Evolutionary conservation across 345 rosid genomes (phyloP).

Genomic region (Salix udensis): DNA sequence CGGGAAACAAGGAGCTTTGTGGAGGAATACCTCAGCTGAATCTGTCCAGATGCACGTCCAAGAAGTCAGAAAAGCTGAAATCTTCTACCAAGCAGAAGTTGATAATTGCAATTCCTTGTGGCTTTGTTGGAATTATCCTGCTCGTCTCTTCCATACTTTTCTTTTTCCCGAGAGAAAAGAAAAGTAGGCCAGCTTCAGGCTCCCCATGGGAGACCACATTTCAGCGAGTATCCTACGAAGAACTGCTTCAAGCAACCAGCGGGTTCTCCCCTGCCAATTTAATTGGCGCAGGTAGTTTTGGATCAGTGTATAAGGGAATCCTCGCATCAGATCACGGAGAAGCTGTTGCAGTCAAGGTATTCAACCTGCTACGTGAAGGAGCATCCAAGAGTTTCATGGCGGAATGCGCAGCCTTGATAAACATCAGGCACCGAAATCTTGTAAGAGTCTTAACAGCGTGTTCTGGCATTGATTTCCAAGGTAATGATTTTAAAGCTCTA

Average conservation of each 20-base stretch:
- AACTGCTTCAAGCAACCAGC: background rate
- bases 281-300: conserved; percentile 8
- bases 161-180: background rate
- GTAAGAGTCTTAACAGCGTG: background rate
- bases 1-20: conserved; percentile 8
- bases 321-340: background rate
- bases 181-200: background rate
- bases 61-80: background rate
- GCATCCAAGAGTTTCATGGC: conserved; percentile 5
- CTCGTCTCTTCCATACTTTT: background rate
- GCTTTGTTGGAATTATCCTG: background rate
- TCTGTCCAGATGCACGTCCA: conserved; percentile 1
- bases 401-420: background rate
- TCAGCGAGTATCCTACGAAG: background rate
- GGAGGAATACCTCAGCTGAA: conserved; percentile 7
- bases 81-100: background rate
- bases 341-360: conserved; percentile 2
- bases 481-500: conserved; percentile 4
- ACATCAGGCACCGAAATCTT: conserved; percentile 6
- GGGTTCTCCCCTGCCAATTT: background rate
- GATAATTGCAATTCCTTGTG: background rate
- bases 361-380: conserved; percentile 1
- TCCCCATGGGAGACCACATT: background rate
- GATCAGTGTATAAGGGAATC: background rate
- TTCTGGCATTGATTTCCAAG: conserved; percentile 1